These are phyloP conservation scores for Eutypella sp. DNA, from an alignment of 2,329 filamentous ascomycete species.

Conservation along the genomic window DNA sequence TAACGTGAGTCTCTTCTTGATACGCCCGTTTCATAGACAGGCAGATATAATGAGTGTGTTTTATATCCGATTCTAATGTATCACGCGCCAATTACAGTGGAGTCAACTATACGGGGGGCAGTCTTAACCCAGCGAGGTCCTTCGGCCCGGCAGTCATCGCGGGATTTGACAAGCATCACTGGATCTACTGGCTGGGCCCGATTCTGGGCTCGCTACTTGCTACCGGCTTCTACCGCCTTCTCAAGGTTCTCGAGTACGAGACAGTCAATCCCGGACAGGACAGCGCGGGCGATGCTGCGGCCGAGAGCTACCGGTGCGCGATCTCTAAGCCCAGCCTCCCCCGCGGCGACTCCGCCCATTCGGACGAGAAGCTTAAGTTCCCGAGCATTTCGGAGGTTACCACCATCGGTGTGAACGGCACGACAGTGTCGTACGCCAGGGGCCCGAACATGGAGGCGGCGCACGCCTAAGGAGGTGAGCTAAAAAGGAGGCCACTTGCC, in stretches of 20 bases:
- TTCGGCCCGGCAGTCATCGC: conserved; percentile 28
- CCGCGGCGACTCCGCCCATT: no score
- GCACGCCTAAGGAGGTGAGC: no score
- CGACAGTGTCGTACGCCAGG: no score
- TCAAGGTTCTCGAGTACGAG: conserved; percentile 21
- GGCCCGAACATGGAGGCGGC: no score
- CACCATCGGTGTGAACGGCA: no score
- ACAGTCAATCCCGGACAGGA: conserved; percentile 16
- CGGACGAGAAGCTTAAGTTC: no score
- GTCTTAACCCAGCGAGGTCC: conserved; percentile 29
- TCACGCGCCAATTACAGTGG: conserved; percentile 10
- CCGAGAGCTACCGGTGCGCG: not conserved
- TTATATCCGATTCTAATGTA: not conserved
- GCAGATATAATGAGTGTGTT: not conserved
- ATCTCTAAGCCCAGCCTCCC: not conserved
- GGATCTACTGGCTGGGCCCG: conserved; percentile 36
- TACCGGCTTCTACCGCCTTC: conserved; percentile 20
- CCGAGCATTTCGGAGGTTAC: no score
- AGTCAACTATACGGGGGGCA: conserved; percentile 28
- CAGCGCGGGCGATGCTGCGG: not conserved
- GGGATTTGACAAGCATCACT: conserved; percentile 24
- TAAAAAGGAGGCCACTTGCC: no score
- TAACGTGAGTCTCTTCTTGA: not conserved
- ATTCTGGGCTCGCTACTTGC: conserved; percentile 32
- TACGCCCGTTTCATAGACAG: not conserved